These are phyloP conservation scores for Boletus subparvulus DNA, from an alignment of 768 basidiomycete genomes.

Conservation along the genomic window DNA sequence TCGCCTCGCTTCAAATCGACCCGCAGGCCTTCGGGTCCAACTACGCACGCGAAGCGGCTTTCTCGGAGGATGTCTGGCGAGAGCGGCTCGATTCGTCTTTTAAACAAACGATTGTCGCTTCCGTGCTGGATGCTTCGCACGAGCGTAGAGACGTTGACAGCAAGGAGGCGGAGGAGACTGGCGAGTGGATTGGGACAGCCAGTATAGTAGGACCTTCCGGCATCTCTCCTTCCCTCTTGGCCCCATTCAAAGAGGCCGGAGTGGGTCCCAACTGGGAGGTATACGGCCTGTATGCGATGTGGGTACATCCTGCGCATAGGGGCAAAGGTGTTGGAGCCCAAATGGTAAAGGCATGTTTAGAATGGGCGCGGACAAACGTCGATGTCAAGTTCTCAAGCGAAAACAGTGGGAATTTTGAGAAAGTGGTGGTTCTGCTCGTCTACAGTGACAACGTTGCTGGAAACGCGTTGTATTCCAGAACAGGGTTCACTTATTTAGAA, in stretches of 20 bases:
- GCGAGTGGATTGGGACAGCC: conserved; percentile 24
- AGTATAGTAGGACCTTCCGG: conserved; percentile 15
- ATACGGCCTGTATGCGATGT: conserved; percentile 26
- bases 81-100: conserved; percentile 15
- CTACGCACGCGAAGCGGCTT: conserved; percentile 22
- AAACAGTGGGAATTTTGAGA: conserved; percentile 4
- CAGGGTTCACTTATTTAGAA: conserved; percentile 19
- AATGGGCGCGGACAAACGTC: conserved; percentile 24
- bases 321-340: conserved; percentile 19
- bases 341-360: conserved; percentile 20
- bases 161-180: background rate
- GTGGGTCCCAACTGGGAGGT: conserved; percentile 17
- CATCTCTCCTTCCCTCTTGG: background rate
- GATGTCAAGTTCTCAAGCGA: conserved; percentile 8
- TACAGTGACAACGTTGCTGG: conserved; percentile 14
- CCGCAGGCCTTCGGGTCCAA: conserved; percentile 22
- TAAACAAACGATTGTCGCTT: conserved; percentile 17
- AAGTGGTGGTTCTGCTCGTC: conserved; percentile 19
- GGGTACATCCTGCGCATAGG: conserved; percentile 30
- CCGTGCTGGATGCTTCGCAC: background rate
- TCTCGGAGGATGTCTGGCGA: conserved; percentile 23
- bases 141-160: background rate
- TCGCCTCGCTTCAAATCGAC: conserved; percentile 24
- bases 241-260: conserved; percentile 14
- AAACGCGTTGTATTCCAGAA: conserved; percentile 19